A percentile compares a stretch with the other conserved stretches of the same genome.
These are phyloP conservation scores for Usnea hakonensis DNA, from an alignment of 495 filamentous ascomycete genomes.

Conservation along the genomic window DNA sequence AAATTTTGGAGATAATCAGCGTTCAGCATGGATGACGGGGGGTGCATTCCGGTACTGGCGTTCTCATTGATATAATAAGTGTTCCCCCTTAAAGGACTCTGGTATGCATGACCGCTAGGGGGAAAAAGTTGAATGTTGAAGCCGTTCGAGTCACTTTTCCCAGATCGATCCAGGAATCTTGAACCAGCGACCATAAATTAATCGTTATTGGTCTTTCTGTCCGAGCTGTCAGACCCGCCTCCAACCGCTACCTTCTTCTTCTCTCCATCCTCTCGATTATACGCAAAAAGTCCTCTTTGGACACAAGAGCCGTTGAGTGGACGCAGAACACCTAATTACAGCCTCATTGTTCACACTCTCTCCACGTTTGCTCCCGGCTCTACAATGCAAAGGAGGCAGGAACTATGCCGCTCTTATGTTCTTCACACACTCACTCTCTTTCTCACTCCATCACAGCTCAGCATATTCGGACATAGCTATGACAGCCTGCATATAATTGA, in stretches of 20 bases:
- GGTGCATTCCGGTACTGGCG: slow-evolving; percentile 7
- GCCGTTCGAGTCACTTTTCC: not conserved
- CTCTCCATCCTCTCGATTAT: not conserved
- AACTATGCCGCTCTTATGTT: too few relatives aligned
- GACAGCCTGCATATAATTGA: too few relatives aligned
- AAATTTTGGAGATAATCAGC: not conserved
- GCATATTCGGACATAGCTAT: too few relatives aligned
- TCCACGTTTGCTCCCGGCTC: not conserved
- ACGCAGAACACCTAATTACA: not conserved
- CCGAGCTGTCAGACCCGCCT: not conserved
- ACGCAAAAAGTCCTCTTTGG: not conserved
- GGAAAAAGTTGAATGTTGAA: not conserved
- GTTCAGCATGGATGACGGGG: slow-evolving; percentile 2
- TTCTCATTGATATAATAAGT: not conserved
- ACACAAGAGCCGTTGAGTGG: not conserved
- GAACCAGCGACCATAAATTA: not conserved
- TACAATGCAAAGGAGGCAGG: not conserved
- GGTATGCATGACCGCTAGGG: not conserved
- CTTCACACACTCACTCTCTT: too few relatives aligned
- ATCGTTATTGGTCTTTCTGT: not conserved
- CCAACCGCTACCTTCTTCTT: not conserved
- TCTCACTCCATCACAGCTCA: too few relatives aligned
- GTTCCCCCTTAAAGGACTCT: not conserved
- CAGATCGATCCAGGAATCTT: not conserved
- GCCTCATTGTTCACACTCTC: not conserved